phyloP scores from a whole-genome alignment of 2,329 filamentous ascomycete genomes.

The Trichoderma sp. region DNA sequence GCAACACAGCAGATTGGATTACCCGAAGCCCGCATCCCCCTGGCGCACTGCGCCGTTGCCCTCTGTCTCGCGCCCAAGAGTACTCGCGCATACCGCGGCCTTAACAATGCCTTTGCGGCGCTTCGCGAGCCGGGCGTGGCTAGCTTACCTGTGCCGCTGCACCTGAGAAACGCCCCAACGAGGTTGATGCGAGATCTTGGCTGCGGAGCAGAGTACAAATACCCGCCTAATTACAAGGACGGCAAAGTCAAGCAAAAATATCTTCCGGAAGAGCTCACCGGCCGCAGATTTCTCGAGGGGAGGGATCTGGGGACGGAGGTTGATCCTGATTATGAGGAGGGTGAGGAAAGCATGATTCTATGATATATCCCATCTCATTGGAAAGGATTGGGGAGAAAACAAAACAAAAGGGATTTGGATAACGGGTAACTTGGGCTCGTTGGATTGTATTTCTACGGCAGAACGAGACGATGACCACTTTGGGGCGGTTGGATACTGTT shows the following conservation, averaged over 20 bases:
- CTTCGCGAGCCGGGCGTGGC: conserved; percentile 83
- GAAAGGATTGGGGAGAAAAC: neutral
- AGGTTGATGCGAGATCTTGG: conserved; percentile 90
- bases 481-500: neutral
- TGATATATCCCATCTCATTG: neutral
- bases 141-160: conserved; percentile 77
- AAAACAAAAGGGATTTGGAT: neutral
- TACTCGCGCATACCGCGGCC: conserved; percentile 78
- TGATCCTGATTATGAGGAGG: conserved; percentile 66
- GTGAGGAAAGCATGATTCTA: conserved; percentile 34
- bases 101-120: conserved; percentile 78
- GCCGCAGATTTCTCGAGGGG: conserved; percentile 75
- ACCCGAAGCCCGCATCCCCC: conserved; percentile 89
- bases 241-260: conserved; percentile 87
- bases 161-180: conserved; percentile 90
- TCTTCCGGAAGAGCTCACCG: conserved; percentile 74
- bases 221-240: conserved; percentile 86
- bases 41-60: conserved; percentile 84
- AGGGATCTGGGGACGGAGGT: conserved; percentile 75
- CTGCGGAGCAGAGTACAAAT: conserved; percentile 91
- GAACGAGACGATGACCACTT: neutral
- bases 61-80: conserved; percentile 81
- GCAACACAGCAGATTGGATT: conserved; percentile 93
- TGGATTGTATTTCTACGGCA: neutral
- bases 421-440: neutral